A percentile compares a stretch with the other conserved stretches of the same genome.
Conservation (phyloP, 1,284 basidiomycete species). For the Apiotrichum gracile region DNA sequence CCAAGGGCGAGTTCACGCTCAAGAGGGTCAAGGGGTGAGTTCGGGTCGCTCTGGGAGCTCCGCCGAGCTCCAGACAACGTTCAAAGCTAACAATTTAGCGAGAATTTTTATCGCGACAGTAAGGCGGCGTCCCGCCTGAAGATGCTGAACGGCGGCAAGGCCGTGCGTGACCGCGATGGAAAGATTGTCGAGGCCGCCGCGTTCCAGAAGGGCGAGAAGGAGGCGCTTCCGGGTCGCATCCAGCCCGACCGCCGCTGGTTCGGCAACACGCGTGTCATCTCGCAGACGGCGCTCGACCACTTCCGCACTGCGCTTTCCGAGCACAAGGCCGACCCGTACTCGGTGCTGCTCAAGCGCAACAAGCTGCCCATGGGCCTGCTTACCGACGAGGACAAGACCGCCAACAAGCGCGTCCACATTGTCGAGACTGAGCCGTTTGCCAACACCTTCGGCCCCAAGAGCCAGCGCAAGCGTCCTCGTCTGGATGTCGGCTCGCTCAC, state of each 20-base stretch:
- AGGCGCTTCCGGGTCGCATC: slow-evolving; percentile 78
- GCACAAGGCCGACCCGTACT: slow-evolving; percentile 87
- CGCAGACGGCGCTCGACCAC: slow-evolving; percentile 89
- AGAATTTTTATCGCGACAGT: slow-evolving; percentile 90
- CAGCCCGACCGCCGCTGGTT: slow-evolving; percentile 94
- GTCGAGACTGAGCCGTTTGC: slow-evolving; percentile 88
- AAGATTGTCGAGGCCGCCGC: slow-evolving; percentile 86
- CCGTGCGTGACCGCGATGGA: slow-evolving; percentile 78
- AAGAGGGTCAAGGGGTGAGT: slow-evolving; percentile 62
- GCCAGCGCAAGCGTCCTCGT: slow-evolving; percentile 80
- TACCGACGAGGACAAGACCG: slow-evolving; percentile 75
- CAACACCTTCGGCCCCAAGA: slow-evolving; percentile 89
- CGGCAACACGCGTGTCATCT: slow-evolving; percentile 96
- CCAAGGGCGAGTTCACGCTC: slow-evolving; percentile 47
- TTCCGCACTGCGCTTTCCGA: slow-evolving; percentile 77
- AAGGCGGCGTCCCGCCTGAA: slow-evolving; percentile 75
- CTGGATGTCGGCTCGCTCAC: slow-evolving; percentile 80
- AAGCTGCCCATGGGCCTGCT: slow-evolving; percentile 91
- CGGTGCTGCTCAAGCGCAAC: slow-evolving; percentile 81
- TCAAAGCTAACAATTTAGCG: slow-evolving; percentile 46
- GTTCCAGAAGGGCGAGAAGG: slow-evolving; percentile 87
- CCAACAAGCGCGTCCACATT: slow-evolving; percentile 81
- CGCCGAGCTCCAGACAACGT: slow-evolving; percentile 48
- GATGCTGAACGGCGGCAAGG: slow-evolving; percentile 85
- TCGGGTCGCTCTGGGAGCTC: no score